A percentile compares a stretch with the other conserved stretches of the same genome.
Evolutionary conservation across 2,329 filamentous ascomycete species (phyloP).

Genomic region (Teratosphaeria viscida): DNA sequence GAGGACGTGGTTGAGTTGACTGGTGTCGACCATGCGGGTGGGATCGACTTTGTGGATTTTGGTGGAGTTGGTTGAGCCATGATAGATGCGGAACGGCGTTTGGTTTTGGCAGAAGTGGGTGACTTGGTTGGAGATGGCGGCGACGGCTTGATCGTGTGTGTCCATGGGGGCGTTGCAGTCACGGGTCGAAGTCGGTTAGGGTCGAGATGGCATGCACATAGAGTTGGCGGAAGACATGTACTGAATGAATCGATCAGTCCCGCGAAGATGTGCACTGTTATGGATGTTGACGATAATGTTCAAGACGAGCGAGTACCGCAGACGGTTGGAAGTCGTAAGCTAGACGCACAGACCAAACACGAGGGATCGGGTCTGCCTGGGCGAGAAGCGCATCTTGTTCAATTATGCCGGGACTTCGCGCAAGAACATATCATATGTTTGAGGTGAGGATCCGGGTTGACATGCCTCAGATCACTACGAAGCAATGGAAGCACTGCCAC

Average conservation of each 20-base stretch:
- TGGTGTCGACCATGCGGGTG: slow-evolving; percentile 39
- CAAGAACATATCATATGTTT: neutral
- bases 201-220: neutral
- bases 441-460: neutral
- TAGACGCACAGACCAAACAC: neutral
- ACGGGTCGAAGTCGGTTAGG: neutral
- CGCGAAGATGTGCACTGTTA: too few relatives aligned
- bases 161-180: slow-evolving; percentile 12
- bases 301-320: neutral
- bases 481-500: too few relatives aligned
- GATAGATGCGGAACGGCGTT: slow-evolving; percentile 44
- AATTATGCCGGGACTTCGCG: neutral
- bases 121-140: slow-evolving; percentile 30
- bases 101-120: slow-evolving; percentile 36
- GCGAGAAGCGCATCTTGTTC: too few relatives aligned
- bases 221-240: neutral
- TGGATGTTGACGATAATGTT: too few relatives aligned
- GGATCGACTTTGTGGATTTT: slow-evolving; percentile 32
- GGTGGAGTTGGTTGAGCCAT: slow-evolving; percentile 42
- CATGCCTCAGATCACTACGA: too few relatives aligned
- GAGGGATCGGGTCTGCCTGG: neutral
- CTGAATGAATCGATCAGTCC: too few relatives aligned
- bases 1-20: slow-evolving; percentile 37
- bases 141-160: slow-evolving; percentile 28
- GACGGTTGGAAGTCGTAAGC: too few relatives aligned